Evolutionary conservation across 352 stramenopile species (phyloP), one percentile per base, ranked within the genome.

Genomic region (Pythium pectinolyticum): DNA sequence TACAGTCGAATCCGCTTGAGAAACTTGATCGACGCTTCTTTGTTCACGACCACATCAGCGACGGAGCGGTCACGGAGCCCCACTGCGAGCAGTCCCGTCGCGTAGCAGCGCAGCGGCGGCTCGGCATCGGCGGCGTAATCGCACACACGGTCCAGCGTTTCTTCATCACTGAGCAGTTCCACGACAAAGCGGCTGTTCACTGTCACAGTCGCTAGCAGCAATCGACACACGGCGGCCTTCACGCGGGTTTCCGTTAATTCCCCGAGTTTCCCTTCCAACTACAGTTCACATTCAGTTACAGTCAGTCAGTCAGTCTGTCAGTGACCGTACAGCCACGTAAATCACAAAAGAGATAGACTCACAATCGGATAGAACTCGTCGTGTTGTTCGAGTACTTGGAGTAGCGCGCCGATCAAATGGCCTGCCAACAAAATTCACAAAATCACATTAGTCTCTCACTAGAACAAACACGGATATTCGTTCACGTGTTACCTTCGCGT

Each of bases 281-380:
- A 50, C 24, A 53, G 39, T 39, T 14, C 1, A 48, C 55, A 15
- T 30, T 25, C 10, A 9, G 41, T 24, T 20, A 31, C 24, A 7
- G 19, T 24, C 12, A 22, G 3, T 55, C 6, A 31, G 14, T 20
- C n/a, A n/a, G n/a, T n/a, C n/a, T n/a, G 31, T 41, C 24, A 20
- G 19, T 40, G n/a, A 53, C 30, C 17, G 40, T 32, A 55, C 15
- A 62, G 67, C 19, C 14, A 4, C 27, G n/a, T 24, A 57, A 5
- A 30, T 31, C 30, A 39, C 0, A 61, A 46, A 31, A 22, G 46
- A 31, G n/a, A 31, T 22, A 58, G 0, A 51, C 71, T 5, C 64
- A 92, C 84, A 78, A 88, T 84, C 2, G 80, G 61, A 58, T 95
- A 95, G 40, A 95, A 95, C 11, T 93, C 84, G 41, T 90, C 82